These are phyloP conservation scores for Erysimum cheiri DNA, from an alignment of 441 rosid species.

Conservation along the genomic window DNA sequence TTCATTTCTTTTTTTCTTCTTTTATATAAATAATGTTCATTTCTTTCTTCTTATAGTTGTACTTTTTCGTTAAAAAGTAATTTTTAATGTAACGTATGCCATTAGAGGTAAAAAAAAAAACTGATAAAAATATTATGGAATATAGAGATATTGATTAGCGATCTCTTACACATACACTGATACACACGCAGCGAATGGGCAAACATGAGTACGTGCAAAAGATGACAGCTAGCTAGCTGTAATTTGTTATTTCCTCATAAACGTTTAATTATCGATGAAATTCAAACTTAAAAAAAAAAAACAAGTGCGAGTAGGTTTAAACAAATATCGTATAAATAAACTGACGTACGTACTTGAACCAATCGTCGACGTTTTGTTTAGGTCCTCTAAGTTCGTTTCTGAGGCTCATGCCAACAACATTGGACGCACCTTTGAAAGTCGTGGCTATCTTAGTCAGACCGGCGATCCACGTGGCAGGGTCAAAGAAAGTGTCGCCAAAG, in stretches of 20 bases:
- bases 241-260: background rate
- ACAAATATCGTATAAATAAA: background rate
- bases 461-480: constrained; percentile 69
- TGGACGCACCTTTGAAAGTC: constrained; percentile 49
- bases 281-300: background rate
- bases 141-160: background rate
- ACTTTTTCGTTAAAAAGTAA: background rate
- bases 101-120: background rate
- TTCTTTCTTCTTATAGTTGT: background rate
- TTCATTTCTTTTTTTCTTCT: background rate
- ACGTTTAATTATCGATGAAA: background rate
- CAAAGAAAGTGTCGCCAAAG: constrained; percentile 76
- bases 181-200: background rate
- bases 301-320: background rate
- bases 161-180: background rate
- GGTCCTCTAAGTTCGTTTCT: constrained; percentile 88
- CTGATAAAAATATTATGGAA: background rate
- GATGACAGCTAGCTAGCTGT: background rate
- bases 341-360: constrained; percentile 68
- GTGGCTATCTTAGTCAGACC: constrained; percentile 67
- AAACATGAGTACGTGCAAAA: background rate
- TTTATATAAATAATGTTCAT: background rate
- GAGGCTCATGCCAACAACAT: constrained; percentile 78
- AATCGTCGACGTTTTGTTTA: constrained; percentile 67
- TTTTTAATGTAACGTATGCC: constrained; percentile 1